phyloP scores from a whole-genome alignment of 306 rosid genomes.

The Aeschynomene evenia region DNA sequence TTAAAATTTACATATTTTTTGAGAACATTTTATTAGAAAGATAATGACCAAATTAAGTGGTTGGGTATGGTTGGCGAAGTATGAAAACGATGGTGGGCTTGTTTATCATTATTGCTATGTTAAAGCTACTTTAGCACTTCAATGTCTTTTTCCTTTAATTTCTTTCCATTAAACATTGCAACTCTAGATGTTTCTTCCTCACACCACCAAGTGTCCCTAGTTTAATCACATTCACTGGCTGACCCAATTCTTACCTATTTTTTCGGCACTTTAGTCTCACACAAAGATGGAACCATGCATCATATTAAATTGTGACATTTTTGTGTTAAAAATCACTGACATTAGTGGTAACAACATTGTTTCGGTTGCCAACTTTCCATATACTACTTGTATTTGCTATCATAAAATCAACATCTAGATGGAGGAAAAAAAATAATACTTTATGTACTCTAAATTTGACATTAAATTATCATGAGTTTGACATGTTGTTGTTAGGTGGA shows the following conservation, averaged over 20 bases:
- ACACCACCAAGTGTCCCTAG: background rate
- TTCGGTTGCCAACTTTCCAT: background rate
- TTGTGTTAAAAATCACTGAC: background rate
- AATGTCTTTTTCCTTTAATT: background rate
- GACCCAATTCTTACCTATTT: background rate
- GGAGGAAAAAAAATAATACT: background rate
- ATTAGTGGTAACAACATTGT: background rate
- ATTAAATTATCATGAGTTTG: too few relatives aligned
- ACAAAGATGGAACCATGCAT: background rate
- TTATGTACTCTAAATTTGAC: too few relatives aligned
- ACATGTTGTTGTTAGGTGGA: too few relatives aligned
- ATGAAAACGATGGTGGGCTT: background rate
- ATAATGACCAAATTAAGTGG: constrained; percentile 9
- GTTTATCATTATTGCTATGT: background rate
- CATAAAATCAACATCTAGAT: background rate
- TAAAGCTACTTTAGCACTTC: background rate
- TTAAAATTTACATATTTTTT: background rate
- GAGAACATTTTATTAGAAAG: background rate
- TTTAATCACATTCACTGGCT: background rate
- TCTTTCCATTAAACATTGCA: background rate
- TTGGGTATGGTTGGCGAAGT: constrained; percentile 20
- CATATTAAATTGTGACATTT: background rate
- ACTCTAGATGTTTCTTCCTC: background rate
- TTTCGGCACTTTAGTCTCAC: background rate
- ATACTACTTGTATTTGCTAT: background rate